These are phyloP conservation scores for Xerocomus brunneocitrinus DNA, from an alignment of 768 basidiomycete species.

Conservation along the genomic window DNA sequence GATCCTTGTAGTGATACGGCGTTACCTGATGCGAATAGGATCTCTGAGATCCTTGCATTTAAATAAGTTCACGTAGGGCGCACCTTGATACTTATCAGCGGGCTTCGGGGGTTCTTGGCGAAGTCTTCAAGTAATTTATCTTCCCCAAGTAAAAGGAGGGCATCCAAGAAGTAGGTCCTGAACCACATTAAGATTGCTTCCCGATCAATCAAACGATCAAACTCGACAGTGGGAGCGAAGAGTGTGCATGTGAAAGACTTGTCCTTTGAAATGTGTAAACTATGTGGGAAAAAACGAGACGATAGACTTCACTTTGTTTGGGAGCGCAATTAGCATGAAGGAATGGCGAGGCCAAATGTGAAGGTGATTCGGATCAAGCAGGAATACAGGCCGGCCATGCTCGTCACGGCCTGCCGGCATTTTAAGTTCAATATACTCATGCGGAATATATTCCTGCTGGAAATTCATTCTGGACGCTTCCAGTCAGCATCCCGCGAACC, in stretches of 20 bases:
- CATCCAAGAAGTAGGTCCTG: slow-evolving; percentile 79
- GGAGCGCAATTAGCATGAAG: slow-evolving; percentile 98
- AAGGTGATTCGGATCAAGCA: slow-evolving; percentile 91
- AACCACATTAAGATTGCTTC: slow-evolving; percentile 71
- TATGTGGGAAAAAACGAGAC: slow-evolving; percentile 25
- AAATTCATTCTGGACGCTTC: slow-evolving; percentile 76
- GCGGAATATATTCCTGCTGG: slow-evolving; percentile 90
- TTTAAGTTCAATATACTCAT: slow-evolving; percentile 95
- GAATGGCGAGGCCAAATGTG: slow-evolving; percentile 99
- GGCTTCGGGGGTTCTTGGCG: slow-evolving; percentile 77
- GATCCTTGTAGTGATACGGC: slow-evolving; percentile 89
- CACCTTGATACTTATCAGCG: slow-evolving; percentile 92
- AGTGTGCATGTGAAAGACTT: slow-evolving; percentile 96
- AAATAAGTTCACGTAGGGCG: slow-evolving; percentile 26
- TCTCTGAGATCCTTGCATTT: slow-evolving; percentile 14
- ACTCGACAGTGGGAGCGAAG: slow-evolving; percentile 78
- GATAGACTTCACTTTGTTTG: slow-evolving; percentile 73
- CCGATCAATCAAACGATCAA: slow-evolving; percentile 60
- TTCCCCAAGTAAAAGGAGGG: slow-evolving; percentile 81
- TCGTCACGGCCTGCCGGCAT: slow-evolving; percentile 76
- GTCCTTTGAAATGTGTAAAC: slow-evolving; percentile 54
- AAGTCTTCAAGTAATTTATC: slow-evolving; percentile 74
- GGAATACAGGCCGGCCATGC: slow-evolving; percentile 62
- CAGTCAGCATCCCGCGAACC: slow-evolving; percentile 13
- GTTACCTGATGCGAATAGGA: slow-evolving; percentile 48